Evolutionary conservation across 371 early-diverging fungal genomes (phyloP).

Genomic region (Sporodiniella umbellata): DNA sequence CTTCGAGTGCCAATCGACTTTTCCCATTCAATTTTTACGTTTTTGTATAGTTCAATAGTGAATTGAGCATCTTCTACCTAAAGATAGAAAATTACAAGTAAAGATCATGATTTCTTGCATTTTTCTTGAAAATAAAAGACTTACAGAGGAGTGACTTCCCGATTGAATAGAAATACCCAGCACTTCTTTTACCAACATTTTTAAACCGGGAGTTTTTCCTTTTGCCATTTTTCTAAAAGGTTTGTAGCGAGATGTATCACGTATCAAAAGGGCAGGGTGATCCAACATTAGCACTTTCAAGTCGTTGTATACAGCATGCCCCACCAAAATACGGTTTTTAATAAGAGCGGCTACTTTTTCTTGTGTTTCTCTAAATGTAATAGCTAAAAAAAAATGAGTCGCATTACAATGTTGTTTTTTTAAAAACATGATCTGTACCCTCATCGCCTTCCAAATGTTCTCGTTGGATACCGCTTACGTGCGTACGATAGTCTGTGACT

Average conservation of each 20-base stretch:
- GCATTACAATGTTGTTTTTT: no score
- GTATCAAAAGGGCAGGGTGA: constrained; percentile 75
- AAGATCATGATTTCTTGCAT: no score
- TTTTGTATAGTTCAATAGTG: constrained; percentile 85
- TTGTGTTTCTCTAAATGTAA: constrained; percentile 75
- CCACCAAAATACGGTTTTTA: constrained; percentile 83
- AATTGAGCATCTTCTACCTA: constrained; percentile 87
- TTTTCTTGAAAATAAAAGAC: no score
- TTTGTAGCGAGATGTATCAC: constrained; percentile 83
- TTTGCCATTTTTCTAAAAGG: constrained; percentile 68
- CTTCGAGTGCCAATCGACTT: constrained; percentile 32
- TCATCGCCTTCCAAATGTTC: constrained; percentile 61
- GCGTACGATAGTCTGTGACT: constrained; percentile 92
- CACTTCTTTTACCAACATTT: constrained; percentile 69
- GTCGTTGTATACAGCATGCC: constrained; percentile 91
- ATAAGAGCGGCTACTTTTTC: constrained; percentile 72
- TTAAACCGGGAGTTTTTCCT: constrained; percentile 72
- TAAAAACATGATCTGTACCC: no score
- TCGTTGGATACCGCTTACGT: constrained; percentile 90
- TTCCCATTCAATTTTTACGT: constrained; percentile 85
- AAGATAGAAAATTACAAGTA: not conserved
- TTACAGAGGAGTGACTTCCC: constrained; percentile 88
- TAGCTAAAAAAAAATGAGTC: no score
- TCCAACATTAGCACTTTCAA: constrained; percentile 70
- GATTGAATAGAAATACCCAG: constrained; percentile 80